Evolutionary conservation across 345 rosid species (phyloP).

Genomic region (Eucalyptus melliodora): DNA sequence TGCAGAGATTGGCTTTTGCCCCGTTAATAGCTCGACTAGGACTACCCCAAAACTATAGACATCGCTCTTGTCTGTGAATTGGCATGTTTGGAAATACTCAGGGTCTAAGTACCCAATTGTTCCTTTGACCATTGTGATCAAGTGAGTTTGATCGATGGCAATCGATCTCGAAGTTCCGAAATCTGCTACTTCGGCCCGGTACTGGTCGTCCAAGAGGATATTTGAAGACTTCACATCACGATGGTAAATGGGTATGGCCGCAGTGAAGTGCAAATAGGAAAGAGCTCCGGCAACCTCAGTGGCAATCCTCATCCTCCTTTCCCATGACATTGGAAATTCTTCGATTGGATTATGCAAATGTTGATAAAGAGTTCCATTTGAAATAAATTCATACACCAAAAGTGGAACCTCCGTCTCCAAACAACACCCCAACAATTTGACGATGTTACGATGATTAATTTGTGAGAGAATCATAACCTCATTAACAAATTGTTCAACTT

Average conservation of each 20-base stretch:
- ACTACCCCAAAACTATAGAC: conserved; percentile 8
- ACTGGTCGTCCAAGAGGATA: conserved; percentile 2
- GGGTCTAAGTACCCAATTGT: conserved; percentile 9
- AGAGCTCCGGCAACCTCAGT: neutral
- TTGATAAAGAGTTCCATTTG: neutral
- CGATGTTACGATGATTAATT: neutral
- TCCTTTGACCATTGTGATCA: conserved; percentile 3
- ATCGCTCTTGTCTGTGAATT: conserved; percentile 1
- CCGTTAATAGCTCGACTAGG: neutral
- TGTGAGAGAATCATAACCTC: conserved; percentile 1
- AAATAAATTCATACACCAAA: conserved; percentile 1
- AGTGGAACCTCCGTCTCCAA: conserved; percentile 1
- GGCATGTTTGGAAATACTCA: neutral
- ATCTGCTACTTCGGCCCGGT: neutral
- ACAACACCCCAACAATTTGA: neutral
- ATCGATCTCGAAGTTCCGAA: conserved; percentile 1
- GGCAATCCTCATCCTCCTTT: neutral
- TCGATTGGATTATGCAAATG: neutral
- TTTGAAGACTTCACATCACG: conserved; percentile 10
- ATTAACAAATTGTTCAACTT: conserved; percentile 1
- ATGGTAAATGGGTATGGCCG: conserved; percentile 1
- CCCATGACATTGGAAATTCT: neutral
- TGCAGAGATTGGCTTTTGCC: neutral
- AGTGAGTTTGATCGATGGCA: neutral
- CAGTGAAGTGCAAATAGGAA: neutral